Conservation (phyloP, 225 moss, liverwort and hornwort genomes). For the Neckera pumila region DNA sequence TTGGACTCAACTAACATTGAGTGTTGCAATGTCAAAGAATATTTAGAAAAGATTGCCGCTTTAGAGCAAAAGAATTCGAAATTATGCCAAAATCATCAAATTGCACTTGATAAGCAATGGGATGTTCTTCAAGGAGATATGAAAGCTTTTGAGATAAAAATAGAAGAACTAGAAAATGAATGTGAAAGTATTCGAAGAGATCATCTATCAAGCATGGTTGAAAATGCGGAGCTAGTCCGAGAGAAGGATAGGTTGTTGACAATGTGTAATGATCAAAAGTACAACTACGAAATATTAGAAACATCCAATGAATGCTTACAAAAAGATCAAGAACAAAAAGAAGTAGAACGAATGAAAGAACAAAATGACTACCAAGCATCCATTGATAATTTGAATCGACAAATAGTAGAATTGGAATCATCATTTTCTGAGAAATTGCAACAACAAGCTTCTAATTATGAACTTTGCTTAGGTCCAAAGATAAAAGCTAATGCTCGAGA, state of each 20-base stretch:
- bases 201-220: slow-evolving; percentile 36
- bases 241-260: slow-evolving; percentile 6
- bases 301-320: slow-evolving; percentile 29
- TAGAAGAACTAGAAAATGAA: slow-evolving; percentile 40
- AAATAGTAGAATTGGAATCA: slow-evolving; percentile 15
- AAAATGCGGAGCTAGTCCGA: slow-evolving; percentile 10
- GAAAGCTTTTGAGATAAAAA: slow-evolving; percentile 36
- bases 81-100: slow-evolving; percentile 12
- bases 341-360: background rate
- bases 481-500: slow-evolving; percentile 1
- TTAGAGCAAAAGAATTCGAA: slow-evolving; percentile 12
- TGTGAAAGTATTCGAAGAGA: slow-evolving; percentile 40
- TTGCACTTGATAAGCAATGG: slow-evolving; percentile 38
- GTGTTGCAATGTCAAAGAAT: background rate
- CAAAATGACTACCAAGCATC: background rate
- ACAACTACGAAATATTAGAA: slow-evolving; percentile 30
- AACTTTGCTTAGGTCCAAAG: background rate
- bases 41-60: background rate
- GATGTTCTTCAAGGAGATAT: slow-evolving; percentile 28
- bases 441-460: slow-evolving; percentile 13
- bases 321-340: slow-evolving; percentile 11
- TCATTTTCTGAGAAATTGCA: slow-evolving; percentile 1
- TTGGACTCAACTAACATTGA: background rate
- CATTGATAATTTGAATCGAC: slow-evolving; percentile 16
- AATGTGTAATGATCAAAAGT: slow-evolving; percentile 22